Conservation (phyloP, 2,329 filamentous ascomycete genomes). For the Epichloe coenophiala region DNA sequence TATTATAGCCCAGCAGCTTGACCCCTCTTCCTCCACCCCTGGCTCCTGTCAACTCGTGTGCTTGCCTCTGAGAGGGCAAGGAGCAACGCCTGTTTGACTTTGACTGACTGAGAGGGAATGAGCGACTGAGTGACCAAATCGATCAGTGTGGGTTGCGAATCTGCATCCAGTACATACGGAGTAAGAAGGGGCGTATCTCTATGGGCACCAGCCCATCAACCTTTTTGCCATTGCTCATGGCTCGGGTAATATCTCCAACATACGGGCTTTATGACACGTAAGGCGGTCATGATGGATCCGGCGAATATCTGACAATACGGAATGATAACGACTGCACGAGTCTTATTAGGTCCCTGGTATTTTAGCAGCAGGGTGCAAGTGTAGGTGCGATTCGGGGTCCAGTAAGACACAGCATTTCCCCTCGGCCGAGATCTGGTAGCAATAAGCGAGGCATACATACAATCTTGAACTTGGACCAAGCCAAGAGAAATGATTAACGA, state of each 20-base stretch:
- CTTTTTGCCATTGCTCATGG: not conserved
- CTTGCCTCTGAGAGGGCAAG: not conserved
- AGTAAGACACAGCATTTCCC: not conserved
- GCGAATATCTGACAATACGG: not conserved
- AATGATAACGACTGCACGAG: not conserved
- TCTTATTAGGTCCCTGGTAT: not conserved
- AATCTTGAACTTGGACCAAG: not conserved
- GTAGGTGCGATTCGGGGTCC: not conserved
- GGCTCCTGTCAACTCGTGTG: not conserved
- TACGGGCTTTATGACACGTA: not conserved
- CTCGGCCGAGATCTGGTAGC: conserved; percentile 7
- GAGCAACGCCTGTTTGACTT: not conserved
- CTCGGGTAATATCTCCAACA: not conserved
- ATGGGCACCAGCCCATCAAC: not conserved
- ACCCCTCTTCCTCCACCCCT: not conserved
- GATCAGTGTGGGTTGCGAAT: not conserved
- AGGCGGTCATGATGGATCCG: not conserved
- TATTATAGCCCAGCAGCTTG: not conserved
- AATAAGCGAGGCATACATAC: not conserved
- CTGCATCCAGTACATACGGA: not conserved
- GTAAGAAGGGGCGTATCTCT: not conserved
- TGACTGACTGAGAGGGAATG: not conserved
- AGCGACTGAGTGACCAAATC: not conserved
- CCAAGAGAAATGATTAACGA: not conserved
- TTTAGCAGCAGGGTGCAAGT: not conserved